These are phyloP conservation scores for Scedosporium dehoogii DNA, from an alignment of 2,329 filamentous ascomycete genomes.

Conservation along the genomic window DNA sequence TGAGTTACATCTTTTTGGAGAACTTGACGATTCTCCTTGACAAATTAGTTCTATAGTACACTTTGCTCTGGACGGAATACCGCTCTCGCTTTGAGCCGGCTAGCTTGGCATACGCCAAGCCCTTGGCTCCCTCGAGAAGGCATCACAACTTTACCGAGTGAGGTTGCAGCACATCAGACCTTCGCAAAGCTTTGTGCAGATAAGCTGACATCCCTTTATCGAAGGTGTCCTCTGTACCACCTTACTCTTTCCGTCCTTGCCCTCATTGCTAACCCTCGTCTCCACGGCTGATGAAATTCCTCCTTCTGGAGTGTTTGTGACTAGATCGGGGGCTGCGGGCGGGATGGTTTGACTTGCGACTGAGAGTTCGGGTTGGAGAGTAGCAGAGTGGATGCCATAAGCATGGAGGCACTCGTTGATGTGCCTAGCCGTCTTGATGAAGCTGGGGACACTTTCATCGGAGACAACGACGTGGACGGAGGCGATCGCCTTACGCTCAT, in stretches of 20 bases:
- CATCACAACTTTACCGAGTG: background rate
- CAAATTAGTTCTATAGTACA: no score
- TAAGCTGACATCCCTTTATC: constrained; percentile 2
- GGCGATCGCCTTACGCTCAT: constrained; percentile 60
- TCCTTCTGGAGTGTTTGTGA: background rate
- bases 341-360: background rate
- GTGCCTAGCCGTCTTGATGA: constrained; percentile 49
- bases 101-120: background rate
- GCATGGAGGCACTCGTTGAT: constrained; percentile 61
- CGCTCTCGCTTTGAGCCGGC: no score
- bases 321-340: background rate
- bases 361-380: constrained; percentile 55
- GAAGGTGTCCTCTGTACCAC: background rate
- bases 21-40: no score
- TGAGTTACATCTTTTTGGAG: no score
- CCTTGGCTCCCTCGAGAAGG: background rate
- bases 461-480: constrained; percentile 59
- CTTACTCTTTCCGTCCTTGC: background rate
- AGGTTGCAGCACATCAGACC: constrained; percentile 2
- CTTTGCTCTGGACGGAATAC: no score
- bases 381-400: constrained; percentile 63
- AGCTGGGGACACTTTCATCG: constrained; percentile 43
- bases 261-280: background rate
- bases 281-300: background rate
- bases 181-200: constrained; percentile 1